Base-by-base conservation (phyloP, 1,284 basidiomycete species). In the Austropuccinia psidii region DNA sequence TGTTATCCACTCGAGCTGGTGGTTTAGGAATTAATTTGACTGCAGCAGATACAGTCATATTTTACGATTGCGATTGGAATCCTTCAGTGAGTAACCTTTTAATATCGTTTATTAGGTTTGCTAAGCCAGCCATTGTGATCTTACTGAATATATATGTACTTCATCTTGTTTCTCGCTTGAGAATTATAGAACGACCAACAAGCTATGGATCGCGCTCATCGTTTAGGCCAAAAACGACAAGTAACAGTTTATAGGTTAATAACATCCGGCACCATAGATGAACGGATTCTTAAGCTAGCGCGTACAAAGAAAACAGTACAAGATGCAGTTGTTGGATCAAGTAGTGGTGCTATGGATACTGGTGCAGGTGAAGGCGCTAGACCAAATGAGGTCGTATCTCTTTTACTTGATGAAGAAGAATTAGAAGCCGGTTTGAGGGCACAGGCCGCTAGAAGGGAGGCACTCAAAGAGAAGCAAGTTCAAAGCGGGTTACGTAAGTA, bases 21-120 rank as follows among this genome's bases (percentile, higher is more conserved):
- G 96, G 96, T 75, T 84, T 99, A 73, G 96, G 96, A 79, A 98
- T 99, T 85, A 99, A 98, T 81, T 83, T 98, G 72, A 98, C 95
- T 0, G 95, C 95, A 1, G 96, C 96, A 29, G 93, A 97, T 80
- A 98, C 96, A 0, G 96, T 98, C 76, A 84, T 99, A 73, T 98
- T 99, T 82, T 97, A 98, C 81, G 96, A 99, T 80, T 93, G 96
- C 79, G 96, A 99, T 80, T 99, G 96, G 96, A 99, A 99, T 81
- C 96, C 94, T 17, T 95, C 92, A 27, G 77, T 77, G 31, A 39
- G 76, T n/a, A n/a, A n/a, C n/a, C n/a, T n/a, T 47, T 45, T 21
- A 31, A 31, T 39, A n/a, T 39, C 33, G 9, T 29, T 33, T 60
- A 57, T 64, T 1, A 64, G 2, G 9, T n/a, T 5, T 15, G 45